Evolutionary conservation across 2,329 filamentous ascomycete genomes (phyloP).

Genomic region (Exophiala bonariae): DNA sequence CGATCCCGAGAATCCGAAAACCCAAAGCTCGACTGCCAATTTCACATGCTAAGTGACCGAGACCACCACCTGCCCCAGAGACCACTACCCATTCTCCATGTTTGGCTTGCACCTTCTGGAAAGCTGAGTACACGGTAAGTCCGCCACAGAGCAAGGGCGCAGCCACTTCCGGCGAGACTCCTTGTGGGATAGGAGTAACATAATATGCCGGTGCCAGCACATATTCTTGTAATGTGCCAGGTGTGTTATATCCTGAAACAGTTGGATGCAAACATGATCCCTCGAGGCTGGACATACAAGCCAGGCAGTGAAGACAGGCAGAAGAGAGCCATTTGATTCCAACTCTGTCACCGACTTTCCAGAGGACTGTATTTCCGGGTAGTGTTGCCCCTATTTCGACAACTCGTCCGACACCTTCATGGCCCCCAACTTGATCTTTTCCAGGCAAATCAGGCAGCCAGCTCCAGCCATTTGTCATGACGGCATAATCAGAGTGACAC

Average conservation of each 20-base stretch:
- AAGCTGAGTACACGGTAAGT: slow-evolving; percentile 64
- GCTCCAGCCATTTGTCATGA: slow-evolving; percentile 58
- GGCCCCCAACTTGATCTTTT: slow-evolving; percentile 64
- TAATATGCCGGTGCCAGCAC: slow-evolving; percentile 62
- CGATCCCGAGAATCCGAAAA: slow-evolving; percentile 64
- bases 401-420: slow-evolving; percentile 66
- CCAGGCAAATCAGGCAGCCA: slow-evolving; percentile 59
- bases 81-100: slow-evolving; percentile 55
- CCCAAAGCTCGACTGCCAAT: slow-evolving; percentile 60
- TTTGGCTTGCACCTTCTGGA: slow-evolving; percentile 59
- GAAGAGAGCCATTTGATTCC: too few species aligned
- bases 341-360: too few species aligned
- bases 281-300: slow-evolving; percentile 56
- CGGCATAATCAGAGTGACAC: slow-evolving; percentile 61
- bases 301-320: slow-evolving; percentile 36
- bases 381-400: slow-evolving; percentile 62
- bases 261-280: slow-evolving; percentile 56
- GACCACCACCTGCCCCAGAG: slow-evolving; percentile 50
- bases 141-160: slow-evolving; percentile 68
- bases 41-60: slow-evolving; percentile 63
- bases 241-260: slow-evolving; percentile 65
- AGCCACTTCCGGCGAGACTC: slow-evolving; percentile 57
- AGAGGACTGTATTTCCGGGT: slow-evolving; percentile 52
- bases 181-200: slow-evolving; percentile 67
- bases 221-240: slow-evolving; percentile 71